Percentiles rank a stretch among this genome's conserved stretches.
phyloP scores from a whole-genome alignment of 192 early-diverging fungal genomes.

The Linnemannia exigua region DNA sequence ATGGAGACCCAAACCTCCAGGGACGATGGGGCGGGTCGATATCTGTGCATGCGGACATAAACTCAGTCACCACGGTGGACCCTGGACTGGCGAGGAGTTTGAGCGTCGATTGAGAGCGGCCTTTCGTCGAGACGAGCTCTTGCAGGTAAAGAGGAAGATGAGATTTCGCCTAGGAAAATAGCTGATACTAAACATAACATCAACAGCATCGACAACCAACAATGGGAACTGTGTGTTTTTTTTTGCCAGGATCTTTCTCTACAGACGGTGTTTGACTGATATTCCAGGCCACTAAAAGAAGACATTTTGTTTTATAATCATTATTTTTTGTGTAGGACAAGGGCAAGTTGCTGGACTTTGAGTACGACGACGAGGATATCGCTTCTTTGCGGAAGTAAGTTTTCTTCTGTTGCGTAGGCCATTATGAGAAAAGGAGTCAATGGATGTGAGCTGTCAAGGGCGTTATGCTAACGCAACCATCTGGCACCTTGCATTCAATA shows the following conservation, averaged over 20 bases:
- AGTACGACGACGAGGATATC: constrained; percentile 66
- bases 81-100: constrained; percentile 62
- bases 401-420: background rate
- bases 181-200: background rate
- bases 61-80: constrained; percentile 60
- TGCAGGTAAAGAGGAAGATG: constrained; percentile 47
- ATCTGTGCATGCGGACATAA: constrained; percentile 65
- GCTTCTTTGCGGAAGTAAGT: constrained; percentile 61
- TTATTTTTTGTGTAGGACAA: constrained; percentile 59
- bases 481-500: background rate
- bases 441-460: background rate
- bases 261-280: background rate
- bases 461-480: background rate
- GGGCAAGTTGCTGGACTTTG: constrained; percentile 64
- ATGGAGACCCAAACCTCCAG: constrained; percentile 61
- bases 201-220: background rate
- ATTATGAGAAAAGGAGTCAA: background rate
- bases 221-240: background rate
- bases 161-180: background rate
- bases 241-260: background rate
- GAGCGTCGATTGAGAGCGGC: constrained; percentile 62
- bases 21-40: constrained; percentile 41
- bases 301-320: background rate
- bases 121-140: constrained; percentile 61
- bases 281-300: constrained; percentile 7